These are phyloP conservation scores for Wolfiporia cocos DNA, from an alignment of 1,284 basidiomycete species.

Conservation along the genomic window DNA sequence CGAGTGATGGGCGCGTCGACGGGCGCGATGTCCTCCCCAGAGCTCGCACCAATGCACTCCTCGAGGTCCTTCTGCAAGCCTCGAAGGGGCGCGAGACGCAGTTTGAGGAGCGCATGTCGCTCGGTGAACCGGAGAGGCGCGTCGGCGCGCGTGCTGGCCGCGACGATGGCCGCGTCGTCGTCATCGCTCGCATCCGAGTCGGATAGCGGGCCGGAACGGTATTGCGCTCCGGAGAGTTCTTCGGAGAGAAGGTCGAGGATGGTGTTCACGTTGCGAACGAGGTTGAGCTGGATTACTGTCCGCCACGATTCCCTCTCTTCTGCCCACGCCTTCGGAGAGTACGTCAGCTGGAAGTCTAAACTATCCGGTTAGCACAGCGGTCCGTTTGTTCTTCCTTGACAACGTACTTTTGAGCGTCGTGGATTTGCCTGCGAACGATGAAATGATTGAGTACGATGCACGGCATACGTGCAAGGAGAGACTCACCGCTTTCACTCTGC, in stretches of 20 bases:
- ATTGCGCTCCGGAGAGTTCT: conserved; percentile 37
- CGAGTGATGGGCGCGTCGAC: conserved; percentile 22
- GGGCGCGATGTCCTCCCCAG: conserved; percentile 34
- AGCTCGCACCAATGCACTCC: conserved; percentile 47
- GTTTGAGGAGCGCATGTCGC: conserved; percentile 50
- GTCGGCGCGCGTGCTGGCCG: conserved; percentile 12
- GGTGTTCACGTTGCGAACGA: conserved; percentile 59
- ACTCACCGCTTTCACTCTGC: conserved; percentile 67
- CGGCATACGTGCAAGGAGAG: conserved; percentile 21
- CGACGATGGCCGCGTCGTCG: conserved; percentile 19
- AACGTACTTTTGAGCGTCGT: conserved; percentile 47
- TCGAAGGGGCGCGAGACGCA: conserved; percentile 51
- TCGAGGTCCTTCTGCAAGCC: conserved; percentile 57
- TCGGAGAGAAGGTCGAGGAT: conserved; percentile 51
- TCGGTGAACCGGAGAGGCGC: conserved; percentile 48
- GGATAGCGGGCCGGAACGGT: conserved; percentile 5
- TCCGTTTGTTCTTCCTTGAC: no score
- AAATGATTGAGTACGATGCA: conserved; percentile 27
- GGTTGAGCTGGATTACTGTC: conserved; percentile 68
- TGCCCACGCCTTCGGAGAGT: conserved; percentile 59
- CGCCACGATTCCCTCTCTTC: conserved; percentile 69
- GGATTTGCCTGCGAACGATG: conserved; percentile 40
- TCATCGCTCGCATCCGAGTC: conserved; percentile 23
- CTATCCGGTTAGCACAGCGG: not conserved
- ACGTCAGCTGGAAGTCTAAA: conserved; percentile 66